Percentiles rank a stretch among this genome's conserved stretches.
phyloP scores from a whole-genome alignment of 495 filamentous ascomycete species.

The Penicillium longicatenatum region DNA sequence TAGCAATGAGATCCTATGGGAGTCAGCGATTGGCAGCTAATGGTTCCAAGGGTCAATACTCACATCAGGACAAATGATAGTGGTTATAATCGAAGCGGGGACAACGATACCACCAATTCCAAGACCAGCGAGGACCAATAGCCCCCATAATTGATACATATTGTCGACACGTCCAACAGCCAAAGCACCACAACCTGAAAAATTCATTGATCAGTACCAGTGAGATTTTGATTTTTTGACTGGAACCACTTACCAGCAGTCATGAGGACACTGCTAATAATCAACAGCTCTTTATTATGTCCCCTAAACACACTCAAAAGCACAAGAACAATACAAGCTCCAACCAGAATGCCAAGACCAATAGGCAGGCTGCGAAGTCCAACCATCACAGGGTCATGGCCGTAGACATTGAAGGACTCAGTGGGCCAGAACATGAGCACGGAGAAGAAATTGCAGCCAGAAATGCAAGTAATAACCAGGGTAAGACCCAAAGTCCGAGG shows the following conservation, averaged over 20 bases:
- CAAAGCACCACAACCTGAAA: conserved; percentile 60
- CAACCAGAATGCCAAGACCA: conserved; percentile 62
- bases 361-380: conserved; percentile 68
- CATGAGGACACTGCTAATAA: conserved; percentile 64
- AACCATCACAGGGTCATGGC: conserved; percentile 66
- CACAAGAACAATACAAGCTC: conserved; percentile 63
- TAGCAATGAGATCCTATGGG: conserved; percentile 66
- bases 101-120: conserved; percentile 77
- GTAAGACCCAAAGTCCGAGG: conserved; percentile 64
- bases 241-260: conserved; percentile 54
- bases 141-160: conserved; percentile 59
- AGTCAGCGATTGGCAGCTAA: neutral
- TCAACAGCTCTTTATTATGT: conserved; percentile 63
- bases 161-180: conserved; percentile 60
- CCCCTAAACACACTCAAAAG: conserved; percentile 63
- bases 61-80: conserved; percentile 70
- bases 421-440: conserved; percentile 75
- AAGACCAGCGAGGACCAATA: conserved; percentile 64
- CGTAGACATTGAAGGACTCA: conserved; percentile 73
- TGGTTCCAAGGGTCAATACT: conserved; percentile 4
- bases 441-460: conserved; percentile 75
- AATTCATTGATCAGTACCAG: conserved; percentile 7
- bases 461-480: conserved; percentile 72
- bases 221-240: neutral
- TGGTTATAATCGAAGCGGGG: conserved; percentile 69